phyloP scores from a whole-genome alignment of 768 basidiomycete genomes.

The Mycena crocata region DNA sequence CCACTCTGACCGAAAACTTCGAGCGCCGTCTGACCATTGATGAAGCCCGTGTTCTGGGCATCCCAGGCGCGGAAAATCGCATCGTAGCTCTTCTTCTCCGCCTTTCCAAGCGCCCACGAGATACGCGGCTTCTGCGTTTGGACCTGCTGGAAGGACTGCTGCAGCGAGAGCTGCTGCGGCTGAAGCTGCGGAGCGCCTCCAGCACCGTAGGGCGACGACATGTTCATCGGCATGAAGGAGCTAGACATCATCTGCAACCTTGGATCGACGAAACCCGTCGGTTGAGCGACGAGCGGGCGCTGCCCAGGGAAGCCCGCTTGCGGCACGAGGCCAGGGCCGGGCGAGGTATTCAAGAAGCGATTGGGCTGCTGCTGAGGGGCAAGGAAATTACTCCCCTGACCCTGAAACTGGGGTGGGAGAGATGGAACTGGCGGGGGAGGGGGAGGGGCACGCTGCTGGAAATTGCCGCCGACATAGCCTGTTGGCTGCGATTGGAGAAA shows the following conservation, averaged over 20 bases:
- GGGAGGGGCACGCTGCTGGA: slow-evolving; percentile 58
- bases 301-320: slow-evolving; percentile 66
- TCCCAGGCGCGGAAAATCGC: slow-evolving; percentile 99
- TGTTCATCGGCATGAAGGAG: slow-evolving; percentile 88
- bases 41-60: slow-evolving; percentile 80
- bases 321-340: slow-evolving; percentile 57
- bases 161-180: slow-evolving; percentile 73
- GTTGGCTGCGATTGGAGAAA: slow-evolving; percentile 66
- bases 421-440: slow-evolving; percentile 75
- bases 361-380: slow-evolving; percentile 53
- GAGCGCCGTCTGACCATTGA: slow-evolving; percentile 83
- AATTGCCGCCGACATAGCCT: slow-evolving; percentile 56
- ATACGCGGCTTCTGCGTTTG: slow-evolving; percentile 83
- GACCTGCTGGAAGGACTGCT: slow-evolving; percentile 85
- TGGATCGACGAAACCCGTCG: slow-evolving; percentile 87
- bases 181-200: slow-evolving; percentile 75
- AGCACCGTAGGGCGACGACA: slow-evolving; percentile 67
- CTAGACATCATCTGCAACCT: slow-evolving; percentile 90
- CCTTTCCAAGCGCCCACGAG: slow-evolving; percentile 87
- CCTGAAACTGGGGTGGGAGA: slow-evolving; percentile 71
- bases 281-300: slow-evolving; percentile 71
- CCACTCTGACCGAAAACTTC: slow-evolving; percentile 97
- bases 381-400: slow-evolving; percentile 54
- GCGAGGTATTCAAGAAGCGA: slow-evolving; percentile 69
- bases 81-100: slow-evolving; percentile 97